These are phyloP conservation scores for Ensete glaucum DNA, from an alignment of 176 grass and related monocot genomes.

Conservation along the genomic window DNA sequence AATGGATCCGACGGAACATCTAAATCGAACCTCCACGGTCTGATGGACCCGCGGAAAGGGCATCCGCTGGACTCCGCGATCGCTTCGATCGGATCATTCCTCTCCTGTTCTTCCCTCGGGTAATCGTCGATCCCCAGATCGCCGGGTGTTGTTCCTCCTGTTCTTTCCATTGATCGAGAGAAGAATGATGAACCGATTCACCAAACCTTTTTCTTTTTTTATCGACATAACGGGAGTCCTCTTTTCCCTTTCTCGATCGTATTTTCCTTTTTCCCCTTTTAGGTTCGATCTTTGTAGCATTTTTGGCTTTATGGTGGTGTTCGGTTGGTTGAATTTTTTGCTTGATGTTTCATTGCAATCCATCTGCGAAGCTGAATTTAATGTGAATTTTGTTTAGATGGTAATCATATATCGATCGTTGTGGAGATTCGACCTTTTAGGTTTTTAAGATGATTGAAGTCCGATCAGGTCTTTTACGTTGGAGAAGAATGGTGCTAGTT, in stretches of 20 bases:
- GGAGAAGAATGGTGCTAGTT: conserved; percentile 36
- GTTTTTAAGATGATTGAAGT: neutral
- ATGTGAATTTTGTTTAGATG: neutral
- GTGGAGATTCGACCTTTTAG: neutral
- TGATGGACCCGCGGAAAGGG: no score
- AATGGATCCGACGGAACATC: no score
- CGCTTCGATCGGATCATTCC: neutral
- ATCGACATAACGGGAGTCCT: neutral
- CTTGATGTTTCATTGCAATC: neutral
- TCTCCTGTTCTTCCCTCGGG: neutral
- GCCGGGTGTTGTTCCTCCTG: no score
- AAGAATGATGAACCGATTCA: neutral
- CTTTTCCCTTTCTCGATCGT: neutral
- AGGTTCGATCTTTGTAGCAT: neutral
- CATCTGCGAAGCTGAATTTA: neutral
- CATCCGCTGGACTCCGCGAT: neutral
- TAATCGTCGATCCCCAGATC: neutral
- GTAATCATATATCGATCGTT: neutral
- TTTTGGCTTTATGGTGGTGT: no score
- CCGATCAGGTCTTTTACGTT: neutral
- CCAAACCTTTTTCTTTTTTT: neutral
- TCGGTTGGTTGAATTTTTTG: no score
- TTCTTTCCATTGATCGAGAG: neutral
- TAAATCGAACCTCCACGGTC: no score
- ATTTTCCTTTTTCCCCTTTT: neutral